Percentiles rank a stretch among this genome's conserved stretches.
phyloP scores from a whole-genome alignment of 306 rosid genomes.

The apple (Malus domestica) region ASM211411v1 NC_041805.1:29349501-29350000 shows the following conservation, averaged over 20 bases:
- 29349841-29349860: neutral
- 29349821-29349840: neutral
- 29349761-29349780: neutral
- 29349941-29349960: neutral
- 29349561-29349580: neutral
- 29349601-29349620: neutral
- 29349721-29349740: neutral
- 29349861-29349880: neutral
- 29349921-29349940: neutral
- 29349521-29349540: neutral
- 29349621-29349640: neutral
- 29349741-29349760: neutral
- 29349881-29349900: neutral
- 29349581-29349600: neutral
- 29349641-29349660: neutral
- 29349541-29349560: neutral
- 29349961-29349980: slow-evolving; percentile 59
- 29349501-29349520: neutral
- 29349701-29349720: neutral
- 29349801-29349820: neutral
- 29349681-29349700: neutral
- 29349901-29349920: neutral
- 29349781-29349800: neutral
- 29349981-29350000: slow-evolving; percentile 59
- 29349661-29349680: neutral